A percentile compares a stretch with the other conserved stretches of the same genome.
Conservation (phyloP, 257 asterid species). For the Fraxinus cuspidata region DNA sequence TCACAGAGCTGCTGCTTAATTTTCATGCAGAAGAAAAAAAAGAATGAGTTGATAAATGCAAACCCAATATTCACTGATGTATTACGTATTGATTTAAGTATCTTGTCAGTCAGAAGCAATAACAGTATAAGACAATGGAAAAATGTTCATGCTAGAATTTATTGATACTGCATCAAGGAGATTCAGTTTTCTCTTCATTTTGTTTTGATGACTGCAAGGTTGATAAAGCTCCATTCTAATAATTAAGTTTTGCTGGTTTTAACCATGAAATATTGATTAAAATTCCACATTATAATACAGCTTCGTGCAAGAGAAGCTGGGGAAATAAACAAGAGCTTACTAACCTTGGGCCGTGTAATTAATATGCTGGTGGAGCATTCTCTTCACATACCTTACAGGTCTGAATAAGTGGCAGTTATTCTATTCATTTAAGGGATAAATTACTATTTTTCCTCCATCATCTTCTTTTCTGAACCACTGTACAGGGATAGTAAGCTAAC, state of each 20-base stretch:
- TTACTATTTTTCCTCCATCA: slow-evolving; percentile 23
- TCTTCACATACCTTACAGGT: slow-evolving; percentile 86
- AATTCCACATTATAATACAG: slow-evolving; percentile 32
- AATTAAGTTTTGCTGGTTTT: slow-evolving; percentile 7
- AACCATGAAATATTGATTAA: slow-evolving; percentile 17
- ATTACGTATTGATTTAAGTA: background rate
- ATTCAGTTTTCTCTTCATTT: background rate
- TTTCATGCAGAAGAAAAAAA: background rate
- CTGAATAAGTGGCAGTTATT: slow-evolving; percentile 19
- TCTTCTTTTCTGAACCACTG: slow-evolving; percentile 10
- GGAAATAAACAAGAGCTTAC: slow-evolving; percentile 85
- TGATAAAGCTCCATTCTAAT: background rate
- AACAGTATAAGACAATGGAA: too few relatives aligned
- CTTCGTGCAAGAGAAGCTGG: slow-evolving; percentile 96
- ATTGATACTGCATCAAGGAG: background rate
- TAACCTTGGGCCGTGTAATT: slow-evolving; percentile 83
- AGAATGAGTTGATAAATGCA: too few relatives aligned
- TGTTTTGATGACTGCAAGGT: slow-evolving; percentile 8
- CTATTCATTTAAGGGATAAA: slow-evolving; percentile 8
- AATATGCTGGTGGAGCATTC: slow-evolving; percentile 82
- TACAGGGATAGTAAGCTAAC: slow-evolving; percentile 89
- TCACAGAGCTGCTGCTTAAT: too few relatives aligned
- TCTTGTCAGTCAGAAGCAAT: background rate
- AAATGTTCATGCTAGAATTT: background rate
- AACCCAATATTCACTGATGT: too few relatives aligned